Evolutionary conservation across 805 yeast species (phyloP).

Genomic region (Ogataea methanolica): DNA sequence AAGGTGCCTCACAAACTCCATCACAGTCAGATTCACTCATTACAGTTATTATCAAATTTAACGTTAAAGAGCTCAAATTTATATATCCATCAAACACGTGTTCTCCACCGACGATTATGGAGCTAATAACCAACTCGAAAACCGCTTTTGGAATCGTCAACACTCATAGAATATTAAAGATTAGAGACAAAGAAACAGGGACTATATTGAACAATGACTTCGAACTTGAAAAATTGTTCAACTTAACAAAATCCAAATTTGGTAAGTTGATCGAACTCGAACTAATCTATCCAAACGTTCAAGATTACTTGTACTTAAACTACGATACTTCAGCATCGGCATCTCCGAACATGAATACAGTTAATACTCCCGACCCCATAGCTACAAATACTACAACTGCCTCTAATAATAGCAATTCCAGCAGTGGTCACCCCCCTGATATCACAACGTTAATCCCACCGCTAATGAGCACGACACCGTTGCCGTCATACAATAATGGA

Average conservation of each 20-base stretch:
- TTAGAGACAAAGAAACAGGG: constrained; percentile 29
- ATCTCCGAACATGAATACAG: background rate
- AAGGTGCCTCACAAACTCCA: background rate
- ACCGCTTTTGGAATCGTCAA: constrained; percentile 59
- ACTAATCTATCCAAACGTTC: constrained; percentile 28
- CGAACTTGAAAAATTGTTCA: constrained; percentile 44
- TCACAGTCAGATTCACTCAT: constrained; percentile 21
- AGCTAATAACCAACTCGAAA: constrained; percentile 73
- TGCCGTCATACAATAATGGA: background rate
- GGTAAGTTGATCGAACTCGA: constrained; percentile 37
- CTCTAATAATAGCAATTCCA: background rate
- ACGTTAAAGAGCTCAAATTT: constrained; percentile 54
- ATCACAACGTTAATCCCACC: constrained; percentile 4
- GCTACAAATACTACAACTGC: background rate
- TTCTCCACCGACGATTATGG: constrained; percentile 77
- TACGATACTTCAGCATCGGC: constrained; percentile 15
- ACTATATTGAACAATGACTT: constrained; percentile 37
- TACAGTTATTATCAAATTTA: constrained; percentile 45
- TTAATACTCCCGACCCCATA: constrained; percentile 5
- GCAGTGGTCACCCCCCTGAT: too few relatives aligned
- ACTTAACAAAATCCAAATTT: constrained; percentile 13
- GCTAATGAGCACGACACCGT: background rate
- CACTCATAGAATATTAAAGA: constrained; percentile 30
- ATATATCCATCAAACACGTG: constrained; percentile 58
- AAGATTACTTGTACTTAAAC: constrained; percentile 26